Base-by-base conservation (phyloP, 73 alveolate genomes). In the Stentor roeselii region DNA sequence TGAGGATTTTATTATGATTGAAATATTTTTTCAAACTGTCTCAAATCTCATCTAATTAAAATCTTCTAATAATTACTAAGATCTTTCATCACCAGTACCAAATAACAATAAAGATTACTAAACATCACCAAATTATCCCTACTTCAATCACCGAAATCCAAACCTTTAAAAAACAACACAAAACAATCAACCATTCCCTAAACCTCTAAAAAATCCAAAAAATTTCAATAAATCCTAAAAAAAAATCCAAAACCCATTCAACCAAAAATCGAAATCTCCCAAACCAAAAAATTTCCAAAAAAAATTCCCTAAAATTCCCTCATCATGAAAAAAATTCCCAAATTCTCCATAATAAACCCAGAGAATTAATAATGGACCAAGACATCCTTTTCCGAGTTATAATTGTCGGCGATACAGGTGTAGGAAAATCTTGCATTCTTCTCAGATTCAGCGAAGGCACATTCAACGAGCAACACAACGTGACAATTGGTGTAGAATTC, bases 401-500 rank as follows among this genome's bases (percentile, higher is more conserved):
- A 1, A 88, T 88, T 30, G 86, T 88, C 59, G 94, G 94, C 15
- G 89, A 88, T 85, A 87, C 89, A 39, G 84, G 92, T 39, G 78
- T 82, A 27, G 94, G 94, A 4, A 88, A 88, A 60, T 75, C 92
- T 2, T 85, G 92, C 61, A 75, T 86, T 21, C 41, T 88, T 3
- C 91, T 83, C 75, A 75, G 86, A 34, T 88, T 84, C 60, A 42
- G 86, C 37, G 83, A 86, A 34, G 88, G 89, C 60, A 88, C 76
- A 77, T 86, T 41, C 58, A 88, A 88, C 3, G 80, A 88, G 59
- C 76, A 58, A 40, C 60, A 74, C n/a, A 41, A 86, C 6, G 75
- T 83, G 60, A 94, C 97, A 0, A 93, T 94, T 21, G 98, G 98
- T 3, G 98, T 94, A 1, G 99, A 95, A 59, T 95, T 95, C 58